Evolutionary conservation across 2,329 filamentous ascomycete genomes (phyloP), one percentile per base, ranked within the genome.

Genomic region (Bipolaris victoriae): DNA sequence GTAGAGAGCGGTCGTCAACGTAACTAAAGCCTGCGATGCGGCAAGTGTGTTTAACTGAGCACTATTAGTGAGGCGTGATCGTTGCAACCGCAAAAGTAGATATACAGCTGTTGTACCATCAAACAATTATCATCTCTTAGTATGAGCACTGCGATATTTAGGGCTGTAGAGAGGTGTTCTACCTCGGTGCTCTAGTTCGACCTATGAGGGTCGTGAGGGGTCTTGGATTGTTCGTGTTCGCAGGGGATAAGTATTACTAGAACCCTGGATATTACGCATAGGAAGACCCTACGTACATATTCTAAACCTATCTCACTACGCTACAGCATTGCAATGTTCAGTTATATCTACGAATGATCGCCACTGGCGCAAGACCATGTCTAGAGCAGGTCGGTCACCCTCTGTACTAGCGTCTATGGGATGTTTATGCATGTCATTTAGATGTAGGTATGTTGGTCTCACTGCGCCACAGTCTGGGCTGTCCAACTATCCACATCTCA

Each of bases 321-420:
- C 26, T 40, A 58, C 45, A 55, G 40, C 39, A 50, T 41, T 55
- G 45, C 51, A 26, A 51, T 54, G 39, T 46, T 58, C 45, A 55
- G 45, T 35, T n/a, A 10, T 53, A 52, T 57, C 24, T 43, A 52
- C 44, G 46, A 20, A 40, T 18, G 1, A 22, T 40, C 37, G 18
- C 16, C 45, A n/a, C 45, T 1, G 7, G 11, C 10, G 9, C 37
- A 40, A 15, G 9, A 5, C 7, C 18, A 11, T 16, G 16, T 18
- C 37, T 6, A 9, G 37, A 9, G 18, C 37, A 18, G 18, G 15
- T 20, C 37, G 18, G 18, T 10, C 37, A 40, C 20, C 37, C 9
- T 40, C 37, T 18, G 18, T 40, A 10, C 18, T 22, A 40, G 37
- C n/a, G 18, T 29, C 26, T 29, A 29, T 29, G 26, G 2, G 26